Conservation (phyloP, 352 stramenopile species). For the Globisporangium cylindrosporum region DNA sequence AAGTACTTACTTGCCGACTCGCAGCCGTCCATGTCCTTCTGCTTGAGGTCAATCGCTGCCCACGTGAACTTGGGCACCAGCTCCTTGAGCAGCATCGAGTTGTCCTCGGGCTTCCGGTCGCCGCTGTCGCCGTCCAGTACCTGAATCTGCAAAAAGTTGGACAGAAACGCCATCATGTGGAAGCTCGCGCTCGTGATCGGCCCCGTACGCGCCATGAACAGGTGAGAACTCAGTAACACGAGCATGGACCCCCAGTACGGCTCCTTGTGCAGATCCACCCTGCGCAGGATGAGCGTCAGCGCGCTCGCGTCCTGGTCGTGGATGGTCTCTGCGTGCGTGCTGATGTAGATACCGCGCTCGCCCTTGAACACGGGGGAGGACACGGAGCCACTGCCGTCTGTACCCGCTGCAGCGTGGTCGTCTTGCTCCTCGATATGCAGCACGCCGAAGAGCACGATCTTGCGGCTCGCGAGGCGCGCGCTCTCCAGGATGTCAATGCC, state of each 20-base stretch:
- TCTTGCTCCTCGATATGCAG: slow-evolving; percentile 32
- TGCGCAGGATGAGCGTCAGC: slow-evolving; percentile 46
- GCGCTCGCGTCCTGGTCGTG: slow-evolving; percentile 49
- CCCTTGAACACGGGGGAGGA: slow-evolving; percentile 1
- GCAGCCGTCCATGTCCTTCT: slow-evolving; percentile 73
- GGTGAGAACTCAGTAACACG: slow-evolving; percentile 54
- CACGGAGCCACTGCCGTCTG: not conserved
- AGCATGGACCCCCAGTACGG: slow-evolving; percentile 67
- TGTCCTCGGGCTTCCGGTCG: slow-evolving; percentile 25
- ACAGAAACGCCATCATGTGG: slow-evolving; percentile 44
- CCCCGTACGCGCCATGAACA: slow-evolving; percentile 39
- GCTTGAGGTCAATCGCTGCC: slow-evolving; percentile 70
- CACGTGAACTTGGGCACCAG: slow-evolving; percentile 60
- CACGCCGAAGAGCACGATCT: slow-evolving; percentile 56
- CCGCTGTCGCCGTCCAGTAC: slow-evolving; percentile 22
- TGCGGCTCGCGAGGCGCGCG: slow-evolving; percentile 38
- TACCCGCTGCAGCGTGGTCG: not conserved
- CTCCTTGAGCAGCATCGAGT: slow-evolving; percentile 44
- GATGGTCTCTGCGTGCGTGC: slow-evolving; percentile 34
- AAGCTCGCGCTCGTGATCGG: slow-evolving; percentile 42
- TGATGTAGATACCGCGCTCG: slow-evolving; percentile 61
- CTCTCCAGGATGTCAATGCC: slow-evolving; percentile 53
- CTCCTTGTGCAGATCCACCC: slow-evolving; percentile 46
- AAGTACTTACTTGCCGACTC: slow-evolving; percentile 67
- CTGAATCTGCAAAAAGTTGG: slow-evolving; percentile 46